Conservation (phyloP, 768 basidiomycete genomes). For the Scleroderma bovista region DNA sequence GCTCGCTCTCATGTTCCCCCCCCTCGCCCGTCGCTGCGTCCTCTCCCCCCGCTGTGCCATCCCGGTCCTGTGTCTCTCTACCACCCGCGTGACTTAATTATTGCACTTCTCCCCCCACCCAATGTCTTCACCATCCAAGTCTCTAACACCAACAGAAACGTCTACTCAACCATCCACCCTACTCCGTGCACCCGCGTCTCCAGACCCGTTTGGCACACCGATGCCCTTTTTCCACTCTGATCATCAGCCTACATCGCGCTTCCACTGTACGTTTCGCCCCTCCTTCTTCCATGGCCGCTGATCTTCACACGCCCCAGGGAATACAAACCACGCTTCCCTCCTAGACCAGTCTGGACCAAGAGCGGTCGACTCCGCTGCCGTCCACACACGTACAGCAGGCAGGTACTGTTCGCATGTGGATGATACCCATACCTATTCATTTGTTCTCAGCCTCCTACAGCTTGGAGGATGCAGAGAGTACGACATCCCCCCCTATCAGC, state of each 20-base stretch:
- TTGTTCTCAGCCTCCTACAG: constrained; percentile 20
- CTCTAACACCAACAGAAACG: constrained; percentile 9
- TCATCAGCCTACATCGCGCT: constrained; percentile 16
- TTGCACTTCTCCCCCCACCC: constrained; percentile 18
- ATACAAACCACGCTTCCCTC: constrained; percentile 9
- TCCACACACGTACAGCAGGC: constrained; percentile 22
- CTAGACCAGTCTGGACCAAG: constrained; percentile 10
- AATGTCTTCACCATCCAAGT: constrained; percentile 26
- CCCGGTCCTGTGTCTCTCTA: no score
- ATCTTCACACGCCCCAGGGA: not conserved
- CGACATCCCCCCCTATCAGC: not conserved
- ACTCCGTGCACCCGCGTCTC: no score
- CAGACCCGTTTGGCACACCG: constrained; percentile 7
- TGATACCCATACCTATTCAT: no score
- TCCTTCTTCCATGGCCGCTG: constrained; percentile 5
- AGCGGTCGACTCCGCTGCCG: constrained; percentile 7
- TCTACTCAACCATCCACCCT: constrained; percentile 8
- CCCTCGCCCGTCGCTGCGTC: constrained; percentile 7
- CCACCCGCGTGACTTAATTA: constrained; percentile 19
- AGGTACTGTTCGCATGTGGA: not conserved
- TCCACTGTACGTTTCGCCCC: constrained; percentile 12
- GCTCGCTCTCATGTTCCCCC: constrained; percentile 4
- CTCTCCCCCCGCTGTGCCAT: constrained; percentile 3
- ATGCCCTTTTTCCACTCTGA: constrained; percentile 15
- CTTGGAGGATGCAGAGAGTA: constrained; percentile 8